Evolutionary conservation across 1,284 basidiomycete species (phyloP), one percentile per base, ranked within the genome.

Genomic region (Laetiporus sulphureus): DNA sequence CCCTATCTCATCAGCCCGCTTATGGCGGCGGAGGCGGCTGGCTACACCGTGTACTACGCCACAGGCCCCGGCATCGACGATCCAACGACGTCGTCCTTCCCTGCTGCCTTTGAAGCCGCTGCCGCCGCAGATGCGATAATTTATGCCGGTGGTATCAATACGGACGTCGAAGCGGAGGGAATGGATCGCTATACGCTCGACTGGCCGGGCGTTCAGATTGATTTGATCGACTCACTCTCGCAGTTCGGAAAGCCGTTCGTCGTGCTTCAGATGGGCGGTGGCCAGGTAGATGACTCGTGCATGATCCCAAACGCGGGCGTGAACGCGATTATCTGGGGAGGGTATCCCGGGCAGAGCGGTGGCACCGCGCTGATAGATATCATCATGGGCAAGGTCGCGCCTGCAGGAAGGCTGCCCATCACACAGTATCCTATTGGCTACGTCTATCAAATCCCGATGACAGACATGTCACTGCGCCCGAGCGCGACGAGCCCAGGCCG

Each of bases 201-300:
- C 10, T 78, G 75, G 75, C 73, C 75, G 0, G 72, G 73, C 2
- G 69, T 68, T 43, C 76, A 78, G 59, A 66, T 77, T 1, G 64
- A 72, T 32, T 60, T 78, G 33, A 60, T 78, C 38, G 44, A 56
- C 3, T 60, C 71, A 52, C 62, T 79, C 15, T 59, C 65, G 39
- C 57, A 52, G 16, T 50, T 71, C 5, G 68, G 67, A 12, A 76
- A 77, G 50, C 74, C 75, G 8, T 54, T 77, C 3, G 56, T 78
- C 30, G 70, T 77, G 23, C 49, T 72, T 23, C 75, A 79, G 53
- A 73, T 77, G 44, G 73, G 75, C 24, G 76, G 72, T 16, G 74
- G 74, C 3, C 75, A 78, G 51, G 59, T 77, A 12, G 76, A 79
- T 45, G 65, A 66, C 46, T 62, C 68, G 4, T 56, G 56, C 38